Evolutionary conservation across 176 grass and related monocot genomes (phyloP).

Genomic region (Puya raimondii): DNA sequence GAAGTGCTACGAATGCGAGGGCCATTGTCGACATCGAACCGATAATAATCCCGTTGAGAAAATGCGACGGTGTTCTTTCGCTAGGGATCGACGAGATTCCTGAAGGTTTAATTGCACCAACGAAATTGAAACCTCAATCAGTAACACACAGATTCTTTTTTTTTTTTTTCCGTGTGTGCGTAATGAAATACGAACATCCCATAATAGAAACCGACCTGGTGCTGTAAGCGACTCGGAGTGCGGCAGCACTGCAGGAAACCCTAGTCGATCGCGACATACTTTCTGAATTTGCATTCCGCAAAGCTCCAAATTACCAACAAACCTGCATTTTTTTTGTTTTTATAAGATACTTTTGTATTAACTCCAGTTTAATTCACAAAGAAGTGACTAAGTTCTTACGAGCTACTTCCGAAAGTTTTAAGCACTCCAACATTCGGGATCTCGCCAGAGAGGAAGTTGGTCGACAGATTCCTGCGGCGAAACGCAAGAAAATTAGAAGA

Average conservation of each 20-base stretch:
- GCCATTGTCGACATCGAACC: slow-evolving; percentile 95
- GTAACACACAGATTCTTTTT: background rate
- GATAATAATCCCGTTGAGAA: slow-evolving; percentile 83
- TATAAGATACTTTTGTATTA: background rate
- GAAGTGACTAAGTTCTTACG: slow-evolving; percentile 33
- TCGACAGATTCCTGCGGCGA: slow-evolving; percentile 60
- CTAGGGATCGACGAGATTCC: slow-evolving; percentile 49
- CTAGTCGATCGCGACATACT: slow-evolving; percentile 57
- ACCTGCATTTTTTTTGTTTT: slow-evolving; percentile 36
- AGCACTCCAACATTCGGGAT: slow-evolving; percentile 85
- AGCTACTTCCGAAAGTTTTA: slow-evolving; percentile 77
- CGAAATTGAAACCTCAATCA: background rate
- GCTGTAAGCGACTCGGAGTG: slow-evolving; percentile 53
- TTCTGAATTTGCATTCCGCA: slow-evolving; percentile 85
- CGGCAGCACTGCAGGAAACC: slow-evolving; percentile 85
- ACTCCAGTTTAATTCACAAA: background rate
- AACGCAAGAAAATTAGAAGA: background rate
- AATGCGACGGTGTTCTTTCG: slow-evolving; percentile 54
- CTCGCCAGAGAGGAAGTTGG: slow-evolving; percentile 92
- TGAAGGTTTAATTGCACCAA: slow-evolving; percentile 9
- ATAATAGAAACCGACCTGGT: slow-evolving; percentile 33
- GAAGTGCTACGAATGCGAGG: slow-evolving; percentile 50
- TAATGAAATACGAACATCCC: background rate
- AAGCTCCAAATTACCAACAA: slow-evolving; percentile 92
- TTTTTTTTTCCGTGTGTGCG: background rate